These are phyloP conservation scores for Oehlia diaphana DNA, from an alignment of 192 early-diverging fungal species.

Conservation along the genomic window DNA sequence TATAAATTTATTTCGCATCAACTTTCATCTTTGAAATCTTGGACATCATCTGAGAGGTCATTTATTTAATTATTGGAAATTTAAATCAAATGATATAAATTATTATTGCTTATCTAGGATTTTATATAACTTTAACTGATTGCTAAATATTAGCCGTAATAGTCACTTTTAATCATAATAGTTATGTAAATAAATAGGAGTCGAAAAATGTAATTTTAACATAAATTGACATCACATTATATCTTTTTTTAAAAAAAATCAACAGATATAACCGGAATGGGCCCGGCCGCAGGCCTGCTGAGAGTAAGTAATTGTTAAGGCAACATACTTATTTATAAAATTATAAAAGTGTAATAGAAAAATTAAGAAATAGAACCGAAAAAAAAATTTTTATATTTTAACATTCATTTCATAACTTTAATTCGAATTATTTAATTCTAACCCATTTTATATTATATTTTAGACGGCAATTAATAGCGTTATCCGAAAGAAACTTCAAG, in stretches of 20 bases:
- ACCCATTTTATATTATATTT: no score
- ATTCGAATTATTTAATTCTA: not conserved
- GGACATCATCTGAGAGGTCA: not conserved
- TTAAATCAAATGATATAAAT: not conserved
- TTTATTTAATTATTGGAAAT: not conserved
- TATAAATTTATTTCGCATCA: not conserved
- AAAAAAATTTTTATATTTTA: no score
- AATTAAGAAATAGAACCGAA: not conserved
- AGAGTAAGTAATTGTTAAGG: not conserved
- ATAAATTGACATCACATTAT: not conserved
- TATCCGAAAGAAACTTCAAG: conserved; percentile 44
- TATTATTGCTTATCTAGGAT: not conserved
- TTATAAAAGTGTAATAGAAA: not conserved
- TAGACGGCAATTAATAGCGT: conserved; percentile 36
- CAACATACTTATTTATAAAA: not conserved
- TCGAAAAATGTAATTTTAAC: no score
- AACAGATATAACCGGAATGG: conserved; percentile 13
- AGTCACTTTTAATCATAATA: no score
- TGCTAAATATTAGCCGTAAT: not conserved
- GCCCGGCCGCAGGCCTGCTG: not conserved
- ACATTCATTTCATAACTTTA: no score
- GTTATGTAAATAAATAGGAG: no score
- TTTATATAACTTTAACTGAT: not conserved
- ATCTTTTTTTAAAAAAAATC: not conserved
- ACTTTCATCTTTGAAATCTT: not conserved